Evolutionary conservation across 345 rosid species (phyloP).

Genomic region (Syzygium jambos): DNA sequence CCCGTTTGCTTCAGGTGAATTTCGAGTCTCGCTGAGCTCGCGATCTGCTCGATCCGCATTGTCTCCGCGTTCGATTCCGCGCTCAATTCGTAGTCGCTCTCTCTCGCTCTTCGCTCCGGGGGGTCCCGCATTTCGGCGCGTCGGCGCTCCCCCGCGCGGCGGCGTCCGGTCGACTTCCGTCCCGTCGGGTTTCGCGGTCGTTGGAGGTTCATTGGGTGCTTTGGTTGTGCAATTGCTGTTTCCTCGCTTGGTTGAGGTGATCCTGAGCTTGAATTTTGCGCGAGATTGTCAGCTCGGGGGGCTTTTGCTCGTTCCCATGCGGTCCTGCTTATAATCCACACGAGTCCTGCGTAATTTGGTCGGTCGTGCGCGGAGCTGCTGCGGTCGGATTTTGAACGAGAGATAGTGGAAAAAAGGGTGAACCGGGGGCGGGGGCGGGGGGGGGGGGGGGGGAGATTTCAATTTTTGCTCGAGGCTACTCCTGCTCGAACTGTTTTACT

Average conservation of each 20-base stretch:
- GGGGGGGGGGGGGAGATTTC: no score
- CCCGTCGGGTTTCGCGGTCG: neutral
- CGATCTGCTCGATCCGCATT: slow-evolving; percentile 12
- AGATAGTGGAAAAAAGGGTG: neutral
- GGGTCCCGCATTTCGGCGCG: neutral
- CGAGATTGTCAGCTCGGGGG: neutral
- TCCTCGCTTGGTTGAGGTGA: neutral
- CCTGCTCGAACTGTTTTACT: neutral
- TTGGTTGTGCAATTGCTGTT: neutral
- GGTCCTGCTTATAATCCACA: neutral
- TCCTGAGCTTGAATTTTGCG: neutral
- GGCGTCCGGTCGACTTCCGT: neutral
- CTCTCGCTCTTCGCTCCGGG: no score
- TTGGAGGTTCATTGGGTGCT: neutral
- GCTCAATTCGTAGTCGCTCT: neutral
- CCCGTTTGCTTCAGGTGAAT: neutral
- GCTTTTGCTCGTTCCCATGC: neutral
- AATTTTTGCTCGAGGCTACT: no score
- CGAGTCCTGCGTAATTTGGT: neutral
- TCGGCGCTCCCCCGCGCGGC: neutral
- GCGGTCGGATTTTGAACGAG: neutral
- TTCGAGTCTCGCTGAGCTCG: slow-evolving; percentile 2
- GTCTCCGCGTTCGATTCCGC: neutral
- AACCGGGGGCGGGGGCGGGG: no score
- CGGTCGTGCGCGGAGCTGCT: neutral